These are phyloP conservation scores for Rhizoctonia solani DNA, from an alignment of 1,284 basidiomycete species.

Conservation along the genomic window DNA sequence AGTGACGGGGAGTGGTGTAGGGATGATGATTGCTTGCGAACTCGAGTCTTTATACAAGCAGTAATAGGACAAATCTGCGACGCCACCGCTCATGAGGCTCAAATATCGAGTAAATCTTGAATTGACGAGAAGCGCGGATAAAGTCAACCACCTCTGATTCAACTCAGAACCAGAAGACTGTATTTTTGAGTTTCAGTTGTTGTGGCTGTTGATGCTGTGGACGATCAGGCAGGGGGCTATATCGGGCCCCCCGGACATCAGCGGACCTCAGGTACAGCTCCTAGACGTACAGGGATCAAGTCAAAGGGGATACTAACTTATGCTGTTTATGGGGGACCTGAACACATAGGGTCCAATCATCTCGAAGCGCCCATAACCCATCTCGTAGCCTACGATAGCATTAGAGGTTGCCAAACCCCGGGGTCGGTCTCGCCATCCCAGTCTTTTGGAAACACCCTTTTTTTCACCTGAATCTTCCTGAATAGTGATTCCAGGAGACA, in stretches of 20 bases:
- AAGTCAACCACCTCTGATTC: constrained; percentile 5
- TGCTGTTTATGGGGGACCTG: constrained; percentile 12
- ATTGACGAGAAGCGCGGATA: constrained; percentile 13
- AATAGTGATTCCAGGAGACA: constrained; percentile 18
- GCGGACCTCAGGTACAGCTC: constrained; percentile 4
- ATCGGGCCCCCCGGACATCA: constrained; percentile 13
- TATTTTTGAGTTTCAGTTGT: constrained; percentile 9
- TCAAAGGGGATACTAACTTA: background rate
- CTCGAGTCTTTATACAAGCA: constrained; percentile 7
- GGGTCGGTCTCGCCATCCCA: background rate
- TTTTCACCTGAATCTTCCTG: constrained; percentile 1
- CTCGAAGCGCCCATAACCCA: constrained; percentile 7
- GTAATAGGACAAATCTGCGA: constrained; percentile 7
- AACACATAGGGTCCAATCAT: background rate
- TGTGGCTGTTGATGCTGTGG: constrained; percentile 1
- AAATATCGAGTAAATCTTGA: constrained; percentile 3
- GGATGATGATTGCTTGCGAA: background rate
- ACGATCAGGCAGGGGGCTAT: constrained; percentile 8
- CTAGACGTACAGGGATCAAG: background rate
- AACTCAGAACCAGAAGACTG: constrained; percentile 8
- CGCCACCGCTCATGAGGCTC: constrained; percentile 23
- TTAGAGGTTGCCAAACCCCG: background rate
- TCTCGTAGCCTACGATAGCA: background rate
- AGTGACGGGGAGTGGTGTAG: constrained; percentile 9
- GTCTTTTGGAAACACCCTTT: constrained; percentile 2